These are phyloP conservation scores for Vitis hybrid DNA, from an alignment of 177 flowering plant genomes.

Conservation along the genomic window DNA sequence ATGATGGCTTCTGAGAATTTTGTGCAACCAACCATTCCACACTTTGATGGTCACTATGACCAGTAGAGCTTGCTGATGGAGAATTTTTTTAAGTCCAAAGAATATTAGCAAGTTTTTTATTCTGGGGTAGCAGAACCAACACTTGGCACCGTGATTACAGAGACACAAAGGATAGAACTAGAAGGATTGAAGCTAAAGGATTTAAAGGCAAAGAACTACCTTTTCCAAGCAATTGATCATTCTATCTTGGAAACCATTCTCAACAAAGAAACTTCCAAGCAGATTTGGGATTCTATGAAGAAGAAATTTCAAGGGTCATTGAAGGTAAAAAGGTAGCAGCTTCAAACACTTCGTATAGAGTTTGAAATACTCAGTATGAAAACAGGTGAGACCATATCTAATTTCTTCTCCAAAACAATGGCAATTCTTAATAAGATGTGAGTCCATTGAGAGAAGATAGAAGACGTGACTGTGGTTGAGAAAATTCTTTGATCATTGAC, in stretches of 20 bases:
- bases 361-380: too few species aligned
- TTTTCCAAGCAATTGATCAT: background rate
- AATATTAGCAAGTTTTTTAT: background rate
- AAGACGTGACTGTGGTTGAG: too few species aligned
- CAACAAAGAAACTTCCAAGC: too few species aligned
- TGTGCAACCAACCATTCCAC: background rate
- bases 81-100: background rate
- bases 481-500: too few species aligned
- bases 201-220: background rate
- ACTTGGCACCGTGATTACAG: background rate
- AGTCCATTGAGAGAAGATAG: too few species aligned
- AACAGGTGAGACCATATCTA: too few species aligned
- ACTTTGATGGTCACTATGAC: background rate
- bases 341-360: too few species aligned
- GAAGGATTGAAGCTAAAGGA: background rate
- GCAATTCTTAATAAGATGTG: too few species aligned
- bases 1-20: background rate
- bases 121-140: background rate
- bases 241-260: background rate
- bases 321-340: too few species aligned
- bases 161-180: background rate
- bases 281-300: background rate
- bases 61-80: background rate
- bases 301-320: background rate
- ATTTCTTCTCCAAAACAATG: too few species aligned